Conservation (phyloP, 164 flowering plant species). For the Litsea cubeba region DNA sequence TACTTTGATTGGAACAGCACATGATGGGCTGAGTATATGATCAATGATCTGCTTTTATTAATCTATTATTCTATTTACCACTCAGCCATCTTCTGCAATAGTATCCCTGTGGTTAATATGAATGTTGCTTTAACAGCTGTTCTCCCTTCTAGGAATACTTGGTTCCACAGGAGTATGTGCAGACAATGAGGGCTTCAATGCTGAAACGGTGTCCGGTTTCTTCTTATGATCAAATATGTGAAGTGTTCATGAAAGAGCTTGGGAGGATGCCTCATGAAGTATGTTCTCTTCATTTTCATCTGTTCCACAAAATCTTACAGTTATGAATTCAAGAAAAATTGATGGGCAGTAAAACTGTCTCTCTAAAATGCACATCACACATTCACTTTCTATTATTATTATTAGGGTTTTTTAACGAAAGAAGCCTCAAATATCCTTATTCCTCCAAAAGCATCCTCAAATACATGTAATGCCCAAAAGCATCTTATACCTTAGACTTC, state of each 20-base stretch:
- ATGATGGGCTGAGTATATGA: neutral
- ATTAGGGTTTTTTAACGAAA: too few species aligned
- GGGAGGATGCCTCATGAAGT: constrained; percentile 87
- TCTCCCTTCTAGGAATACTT: constrained; percentile 63
- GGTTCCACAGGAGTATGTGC: constrained; percentile 84
- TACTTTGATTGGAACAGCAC: too few species aligned
- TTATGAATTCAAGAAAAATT: neutral
- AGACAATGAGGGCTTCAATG: constrained; percentile 82
- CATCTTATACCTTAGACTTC: too few species aligned
- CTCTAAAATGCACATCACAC: neutral
- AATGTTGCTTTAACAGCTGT: neutral
- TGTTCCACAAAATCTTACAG: neutral
- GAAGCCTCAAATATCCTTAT: too few species aligned
- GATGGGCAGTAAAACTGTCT: neutral
- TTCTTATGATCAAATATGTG: constrained; percentile 84
- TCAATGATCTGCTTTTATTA: neutral
- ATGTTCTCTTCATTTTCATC: constrained; percentile 15
- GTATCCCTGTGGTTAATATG: too few species aligned
- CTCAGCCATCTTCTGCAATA: neutral
- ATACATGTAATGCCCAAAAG: too few species aligned
- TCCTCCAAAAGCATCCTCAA: too few species aligned
- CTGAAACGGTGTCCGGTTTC: constrained; percentile 93
- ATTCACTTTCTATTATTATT: too few species aligned
- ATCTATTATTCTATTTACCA: neutral
- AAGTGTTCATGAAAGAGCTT: constrained; percentile 83